These are phyloP conservation scores for Auriscalpium microsporum DNA, from an alignment of 768 basidiomycete genomes.

Conservation along the genomic window DNA sequence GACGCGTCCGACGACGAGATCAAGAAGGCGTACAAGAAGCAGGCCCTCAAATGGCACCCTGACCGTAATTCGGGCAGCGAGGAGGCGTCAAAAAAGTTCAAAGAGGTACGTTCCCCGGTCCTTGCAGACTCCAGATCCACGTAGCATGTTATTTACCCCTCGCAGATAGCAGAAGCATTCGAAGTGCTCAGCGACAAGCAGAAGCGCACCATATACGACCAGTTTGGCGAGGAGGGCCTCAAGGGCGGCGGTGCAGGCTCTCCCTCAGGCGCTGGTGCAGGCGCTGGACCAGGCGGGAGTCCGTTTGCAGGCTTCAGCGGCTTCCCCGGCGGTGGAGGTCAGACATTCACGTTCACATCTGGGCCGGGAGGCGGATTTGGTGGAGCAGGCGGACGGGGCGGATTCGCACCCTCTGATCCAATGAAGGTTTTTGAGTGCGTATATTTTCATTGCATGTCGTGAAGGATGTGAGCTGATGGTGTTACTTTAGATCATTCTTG, in stretches of 20 bases:
- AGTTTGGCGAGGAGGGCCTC: conserved; percentile 91
- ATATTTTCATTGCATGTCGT: background rate
- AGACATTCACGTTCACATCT: conserved; percentile 51
- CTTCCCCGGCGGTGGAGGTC: conserved; percentile 41
- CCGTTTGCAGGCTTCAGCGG: conserved; percentile 26
- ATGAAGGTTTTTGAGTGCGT: conserved; percentile 84
- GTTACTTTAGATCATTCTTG: conserved; percentile 47
- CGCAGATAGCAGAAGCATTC: conserved; percentile 87
- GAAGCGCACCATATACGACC: conserved; percentile 82
- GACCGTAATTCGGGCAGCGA: conserved; percentile 85
- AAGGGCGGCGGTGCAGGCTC: conserved; percentile 56
- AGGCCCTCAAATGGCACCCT: conserved; percentile 93
- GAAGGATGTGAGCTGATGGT: background rate
- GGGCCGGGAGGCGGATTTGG: conserved; percentile 36
- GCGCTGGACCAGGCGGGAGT: conserved; percentile 25
- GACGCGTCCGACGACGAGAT: conserved; percentile 77
- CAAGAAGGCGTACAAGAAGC: conserved; percentile 91
- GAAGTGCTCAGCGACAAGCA: conserved; percentile 87
- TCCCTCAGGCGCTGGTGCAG: conserved; percentile 41
- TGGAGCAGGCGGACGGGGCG: conserved; percentile 27
- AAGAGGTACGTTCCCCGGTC: conserved; percentile 49
- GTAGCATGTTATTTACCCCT: background rate
- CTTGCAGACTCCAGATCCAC: background rate
- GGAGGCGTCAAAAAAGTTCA: conserved; percentile 82
- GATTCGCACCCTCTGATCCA: conserved; percentile 76